Evolutionary conservation across 768 basidiomycete genomes (phyloP).

Genomic region (Pleurotus tuoliensis): DNA sequence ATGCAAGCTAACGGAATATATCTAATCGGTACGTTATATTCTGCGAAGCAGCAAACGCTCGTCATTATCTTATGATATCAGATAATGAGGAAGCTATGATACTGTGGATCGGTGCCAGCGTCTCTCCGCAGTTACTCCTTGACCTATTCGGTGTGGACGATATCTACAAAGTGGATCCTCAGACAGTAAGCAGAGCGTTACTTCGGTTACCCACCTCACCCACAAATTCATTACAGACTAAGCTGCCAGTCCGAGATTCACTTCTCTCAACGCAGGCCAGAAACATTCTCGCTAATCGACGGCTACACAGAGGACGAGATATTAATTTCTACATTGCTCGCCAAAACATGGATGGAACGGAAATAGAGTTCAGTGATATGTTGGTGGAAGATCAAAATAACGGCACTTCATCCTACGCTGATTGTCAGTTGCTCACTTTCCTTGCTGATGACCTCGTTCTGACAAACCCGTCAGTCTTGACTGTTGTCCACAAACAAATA

Average conservation of each 20-base stretch:
- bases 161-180: conserved; percentile 60
- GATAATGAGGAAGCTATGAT: conserved; percentile 88
- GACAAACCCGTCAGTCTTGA: conserved; percentile 33
- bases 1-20: conserved; percentile 95
- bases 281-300: conserved; percentile 76
- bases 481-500: conserved; percentile 48
- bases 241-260: conserved; percentile 68
- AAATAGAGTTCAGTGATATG: conserved; percentile 97
- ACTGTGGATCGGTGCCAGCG: conserved; percentile 85
- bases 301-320: conserved; percentile 44
- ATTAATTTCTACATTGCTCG: conserved; percentile 74
- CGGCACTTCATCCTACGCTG: conserved; percentile 86
- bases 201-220: conserved; percentile 5
- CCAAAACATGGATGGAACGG: conserved; percentile 88
- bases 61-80: conserved; percentile 21
- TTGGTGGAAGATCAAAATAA: conserved; percentile 97
- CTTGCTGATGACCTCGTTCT: not conserved
- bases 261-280: conserved; percentile 79
- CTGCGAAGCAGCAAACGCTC: not conserved
- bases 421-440: conserved; percentile 54
- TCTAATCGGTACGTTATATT: conserved; percentile 61
- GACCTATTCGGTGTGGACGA: conserved; percentile 89
- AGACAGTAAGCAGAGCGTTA: conserved; percentile 49
- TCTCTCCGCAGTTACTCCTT: conserved; percentile 73
- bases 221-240: conserved; percentile 39